phyloP scores from a whole-genome alignment of 2,329 filamentous ascomycete genomes.

The Coniella vitis region DNA sequence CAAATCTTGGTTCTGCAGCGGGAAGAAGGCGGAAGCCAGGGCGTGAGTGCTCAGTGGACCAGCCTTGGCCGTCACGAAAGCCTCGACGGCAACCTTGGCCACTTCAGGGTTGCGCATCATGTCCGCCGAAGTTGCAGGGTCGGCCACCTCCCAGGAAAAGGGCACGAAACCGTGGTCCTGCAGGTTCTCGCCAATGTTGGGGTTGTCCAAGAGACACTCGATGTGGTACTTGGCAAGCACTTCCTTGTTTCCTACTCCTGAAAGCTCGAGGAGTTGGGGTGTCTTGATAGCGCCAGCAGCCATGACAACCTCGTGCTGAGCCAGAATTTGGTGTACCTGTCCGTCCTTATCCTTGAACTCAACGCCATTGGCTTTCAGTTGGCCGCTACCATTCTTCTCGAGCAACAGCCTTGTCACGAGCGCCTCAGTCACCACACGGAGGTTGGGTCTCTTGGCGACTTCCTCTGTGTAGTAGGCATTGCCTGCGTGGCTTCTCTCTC shows the following conservation, averaged over 20 bases:
- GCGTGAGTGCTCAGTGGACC: conserved; percentile 25
- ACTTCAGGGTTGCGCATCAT: conserved; percentile 13
- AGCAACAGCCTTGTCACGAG: conserved; percentile 21
- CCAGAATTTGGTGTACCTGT: conserved; percentile 11
- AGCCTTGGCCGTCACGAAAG: conserved; percentile 23
- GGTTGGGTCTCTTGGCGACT: conserved; percentile 10
- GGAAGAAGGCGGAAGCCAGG: conserved; percentile 17
- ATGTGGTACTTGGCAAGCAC: conserved; percentile 30
- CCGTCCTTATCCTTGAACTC: conserved; percentile 19
- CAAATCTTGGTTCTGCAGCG: conserved; percentile 3
- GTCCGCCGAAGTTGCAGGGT: conserved; percentile 23
- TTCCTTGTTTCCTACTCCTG: conserved; percentile 25
- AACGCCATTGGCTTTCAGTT: conserved; percentile 20
- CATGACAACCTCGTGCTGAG: conserved; percentile 23
- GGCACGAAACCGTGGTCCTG: conserved; percentile 29
- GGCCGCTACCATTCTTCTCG: conserved; percentile 5
- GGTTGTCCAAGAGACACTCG: conserved; percentile 26
- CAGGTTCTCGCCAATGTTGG: conserved; percentile 32
- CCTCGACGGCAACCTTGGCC: conserved; percentile 11
- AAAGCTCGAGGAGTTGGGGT: conserved; percentile 17
- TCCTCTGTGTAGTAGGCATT: conserved; percentile 15
- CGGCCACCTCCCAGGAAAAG: conserved; percentile 26
- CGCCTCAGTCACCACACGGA: conserved; percentile 19
- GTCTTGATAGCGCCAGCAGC: conserved; percentile 26
- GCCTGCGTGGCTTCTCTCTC: conserved; percentile 13